A percentile compares a stretch with the other conserved stretches of the same genome.
phyloP scores from a whole-genome alignment of 225 moss, liverwort and hornwort species.

The Thuidium tamariscinum region DNA sequence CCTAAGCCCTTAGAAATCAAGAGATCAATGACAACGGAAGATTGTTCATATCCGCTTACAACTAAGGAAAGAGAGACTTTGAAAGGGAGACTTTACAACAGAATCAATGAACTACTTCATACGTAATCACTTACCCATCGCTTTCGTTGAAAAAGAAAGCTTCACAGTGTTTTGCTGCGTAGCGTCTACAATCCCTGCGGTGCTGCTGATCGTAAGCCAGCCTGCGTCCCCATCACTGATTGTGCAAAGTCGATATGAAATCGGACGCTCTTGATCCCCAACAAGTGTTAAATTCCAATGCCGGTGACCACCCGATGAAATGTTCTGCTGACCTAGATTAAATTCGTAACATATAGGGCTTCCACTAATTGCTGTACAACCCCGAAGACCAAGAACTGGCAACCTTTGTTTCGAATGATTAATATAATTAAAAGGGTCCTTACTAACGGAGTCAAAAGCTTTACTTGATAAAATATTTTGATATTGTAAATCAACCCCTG shows the following conservation, averaged over 20 bases:
- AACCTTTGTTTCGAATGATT: constrained; percentile 42
- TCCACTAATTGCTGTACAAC: constrained; percentile 76
- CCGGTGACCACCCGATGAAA: constrained; percentile 79
- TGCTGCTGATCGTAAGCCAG: constrained; percentile 78
- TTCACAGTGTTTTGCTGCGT: constrained; percentile 59
- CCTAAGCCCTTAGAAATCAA: background rate
- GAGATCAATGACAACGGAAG: background rate
- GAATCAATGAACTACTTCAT: background rate
- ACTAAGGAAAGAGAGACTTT: background rate
- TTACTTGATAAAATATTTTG: constrained; percentile 1
- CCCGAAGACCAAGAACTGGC: constrained; percentile 69
- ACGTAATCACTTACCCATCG: constrained; percentile 54
- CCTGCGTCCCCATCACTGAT: constrained; percentile 64
- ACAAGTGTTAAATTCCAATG: constrained; percentile 82
- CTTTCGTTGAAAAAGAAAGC: constrained; percentile 88
- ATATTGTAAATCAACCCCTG: background rate
- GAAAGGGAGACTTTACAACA: no score
- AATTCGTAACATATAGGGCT: constrained; percentile 73
- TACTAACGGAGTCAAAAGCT: constrained; percentile 5
- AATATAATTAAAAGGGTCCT: constrained; percentile 23
- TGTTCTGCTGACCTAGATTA: constrained; percentile 81
- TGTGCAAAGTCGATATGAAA: constrained; percentile 66
- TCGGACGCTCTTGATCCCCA: constrained; percentile 56
- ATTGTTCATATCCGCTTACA: background rate
- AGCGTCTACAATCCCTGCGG: constrained; percentile 55